Conservation (phyloP, 495 filamentous ascomycete species). For the Penicillium coffeae region DNA sequence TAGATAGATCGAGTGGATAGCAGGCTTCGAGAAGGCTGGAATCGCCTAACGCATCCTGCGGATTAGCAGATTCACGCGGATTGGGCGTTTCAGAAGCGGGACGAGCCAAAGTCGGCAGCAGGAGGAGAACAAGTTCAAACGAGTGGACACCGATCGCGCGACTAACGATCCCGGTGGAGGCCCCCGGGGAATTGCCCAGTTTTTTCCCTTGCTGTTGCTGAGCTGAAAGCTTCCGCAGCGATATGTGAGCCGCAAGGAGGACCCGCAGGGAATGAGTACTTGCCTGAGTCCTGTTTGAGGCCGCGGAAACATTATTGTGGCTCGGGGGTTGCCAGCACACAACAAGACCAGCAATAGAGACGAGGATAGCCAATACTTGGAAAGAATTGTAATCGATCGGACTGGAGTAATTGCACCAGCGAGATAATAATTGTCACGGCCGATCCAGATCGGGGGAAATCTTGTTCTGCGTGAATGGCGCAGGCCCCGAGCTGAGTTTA, state of each 20-base stretch:
- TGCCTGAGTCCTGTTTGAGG: too few species aligned
- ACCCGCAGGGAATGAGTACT: not conserved
- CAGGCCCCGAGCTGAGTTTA: constrained; percentile 19
- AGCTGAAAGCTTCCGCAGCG: not conserved
- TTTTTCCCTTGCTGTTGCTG: not conserved
- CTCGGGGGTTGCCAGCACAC: too few species aligned
- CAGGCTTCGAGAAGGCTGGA: constrained; percentile 12
- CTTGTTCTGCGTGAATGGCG: constrained; percentile 18
- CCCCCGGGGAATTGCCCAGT: not conserved
- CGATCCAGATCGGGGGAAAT: not conserved
- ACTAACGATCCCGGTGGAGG: constrained; percentile 18
- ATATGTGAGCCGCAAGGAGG: constrained; percentile 29
- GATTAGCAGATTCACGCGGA: constrained; percentile 1
- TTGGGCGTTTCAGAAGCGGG: constrained; percentile 4
- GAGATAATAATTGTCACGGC: too few species aligned
- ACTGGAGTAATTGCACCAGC: too few species aligned
- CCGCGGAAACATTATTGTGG: too few species aligned
- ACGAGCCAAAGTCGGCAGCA: not conserved
- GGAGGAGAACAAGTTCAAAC: constrained; percentile 7
- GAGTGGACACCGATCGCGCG: constrained; percentile 26
- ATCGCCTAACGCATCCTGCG: not conserved
- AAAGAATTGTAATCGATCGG: too few species aligned
- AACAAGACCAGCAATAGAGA: too few species aligned
- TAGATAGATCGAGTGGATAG: constrained; percentile 17
- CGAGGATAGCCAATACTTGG: too few species aligned